Conservation (phyloP, 2,329 filamentous ascomycete species). For the Metarhizium humberi region DNA sequence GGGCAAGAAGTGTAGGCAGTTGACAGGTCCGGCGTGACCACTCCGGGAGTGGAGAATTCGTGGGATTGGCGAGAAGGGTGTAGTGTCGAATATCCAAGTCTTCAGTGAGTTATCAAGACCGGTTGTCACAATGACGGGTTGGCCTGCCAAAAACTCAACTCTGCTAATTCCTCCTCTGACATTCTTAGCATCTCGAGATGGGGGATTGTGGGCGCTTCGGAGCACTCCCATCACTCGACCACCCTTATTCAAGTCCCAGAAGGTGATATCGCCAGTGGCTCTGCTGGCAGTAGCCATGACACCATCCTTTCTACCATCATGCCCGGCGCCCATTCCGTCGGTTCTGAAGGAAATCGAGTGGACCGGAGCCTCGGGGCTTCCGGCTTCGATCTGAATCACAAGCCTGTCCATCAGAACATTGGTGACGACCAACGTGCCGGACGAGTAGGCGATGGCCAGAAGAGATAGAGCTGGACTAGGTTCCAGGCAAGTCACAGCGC, state of each 20-base stretch:
- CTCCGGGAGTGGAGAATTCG: constrained; percentile 77
- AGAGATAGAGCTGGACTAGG: constrained; percentile 77
- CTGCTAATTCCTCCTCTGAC: constrained; percentile 74
- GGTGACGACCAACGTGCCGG: constrained; percentile 69
- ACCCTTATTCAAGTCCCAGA: constrained; percentile 92
- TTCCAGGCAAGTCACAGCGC: constrained; percentile 78
- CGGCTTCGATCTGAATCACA: constrained; percentile 59
- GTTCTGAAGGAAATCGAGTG: constrained; percentile 84
- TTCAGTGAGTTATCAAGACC: constrained; percentile 90
- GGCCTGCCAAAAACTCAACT: constrained; percentile 80
- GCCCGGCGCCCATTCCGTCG: constrained; percentile 78
- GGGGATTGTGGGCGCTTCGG: constrained; percentile 78
- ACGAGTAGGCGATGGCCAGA: constrained; percentile 78
- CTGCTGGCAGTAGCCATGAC: constrained; percentile 88
- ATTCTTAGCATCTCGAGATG: constrained; percentile 41
- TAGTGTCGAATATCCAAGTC: constrained; percentile 93
- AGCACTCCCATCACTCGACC: constrained; percentile 80
- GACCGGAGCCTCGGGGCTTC: constrained; percentile 55
- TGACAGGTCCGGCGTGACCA: constrained; percentile 82
- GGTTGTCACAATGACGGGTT: constrained; percentile 82
- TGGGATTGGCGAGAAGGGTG: constrained; percentile 79
- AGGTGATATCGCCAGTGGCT: constrained; percentile 76
- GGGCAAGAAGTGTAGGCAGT: constrained; percentile 74
- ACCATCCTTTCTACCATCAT: constrained; percentile 75
- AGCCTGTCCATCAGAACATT: constrained; percentile 72